phyloP scores from a whole-genome alignment of 345 rosid genomes.

The Kernera saxatilis region DNA sequence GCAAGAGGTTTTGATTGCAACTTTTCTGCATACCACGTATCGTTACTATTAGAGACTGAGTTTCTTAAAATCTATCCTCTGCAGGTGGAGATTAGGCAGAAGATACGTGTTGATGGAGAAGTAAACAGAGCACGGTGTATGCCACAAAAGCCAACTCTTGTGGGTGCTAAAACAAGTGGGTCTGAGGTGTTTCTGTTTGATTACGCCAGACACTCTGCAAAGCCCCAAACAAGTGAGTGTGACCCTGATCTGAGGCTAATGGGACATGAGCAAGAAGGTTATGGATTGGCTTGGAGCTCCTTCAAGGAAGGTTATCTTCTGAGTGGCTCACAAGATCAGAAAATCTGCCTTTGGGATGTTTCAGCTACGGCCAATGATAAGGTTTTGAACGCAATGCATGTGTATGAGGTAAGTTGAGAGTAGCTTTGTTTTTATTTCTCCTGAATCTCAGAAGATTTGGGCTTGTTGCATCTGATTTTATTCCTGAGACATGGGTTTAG shows the following conservation, averaged over 20 bases:
- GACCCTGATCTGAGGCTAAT: conserved; percentile 74
- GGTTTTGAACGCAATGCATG: conserved; percentile 54
- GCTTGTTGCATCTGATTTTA: neutral
- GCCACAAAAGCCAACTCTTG: conserved; percentile 71
- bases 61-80: neutral
- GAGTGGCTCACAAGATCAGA: conserved; percentile 81
- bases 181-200: conserved; percentile 74
- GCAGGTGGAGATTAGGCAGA: conserved; percentile 73
- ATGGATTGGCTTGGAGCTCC: conserved; percentile 88
- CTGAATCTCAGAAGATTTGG: neutral
- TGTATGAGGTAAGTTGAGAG: conserved; percentile 51
- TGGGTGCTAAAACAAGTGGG: conserved; percentile 76
- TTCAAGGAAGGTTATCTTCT: conserved; percentile 73
- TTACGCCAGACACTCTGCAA: conserved; percentile 45
- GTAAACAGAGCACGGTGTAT: conserved; percentile 83
- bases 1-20: neutral
- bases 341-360: conserved; percentile 84
- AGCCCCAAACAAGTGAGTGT: conserved; percentile 36
- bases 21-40: neutral
- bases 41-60: neutral
- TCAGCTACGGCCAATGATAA: conserved; percentile 49
- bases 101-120: conserved; percentile 78
- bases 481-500: conserved; percentile 28
- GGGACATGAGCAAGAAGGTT: conserved; percentile 91
- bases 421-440: neutral